phyloP scores from a whole-genome alignment of 176 grass and related monocot genomes.

The Metroxylon sagu region DNA sequence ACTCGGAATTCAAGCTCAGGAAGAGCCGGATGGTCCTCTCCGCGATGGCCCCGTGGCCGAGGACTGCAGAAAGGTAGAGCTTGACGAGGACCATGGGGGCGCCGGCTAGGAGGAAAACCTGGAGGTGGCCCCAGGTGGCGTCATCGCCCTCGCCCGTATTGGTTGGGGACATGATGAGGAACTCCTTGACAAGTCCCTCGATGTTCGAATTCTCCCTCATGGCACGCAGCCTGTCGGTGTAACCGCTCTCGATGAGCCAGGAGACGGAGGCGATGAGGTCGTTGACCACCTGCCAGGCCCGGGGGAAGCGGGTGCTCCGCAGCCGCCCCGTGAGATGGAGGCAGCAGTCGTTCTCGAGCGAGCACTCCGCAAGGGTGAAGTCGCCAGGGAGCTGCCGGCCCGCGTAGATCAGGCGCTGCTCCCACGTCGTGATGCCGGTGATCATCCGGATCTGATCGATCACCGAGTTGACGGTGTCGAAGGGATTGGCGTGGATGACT shows the following conservation, averaged over 20 bases:
- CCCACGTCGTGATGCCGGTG: slow-evolving; percentile 25
- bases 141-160: slow-evolving; percentile 7
- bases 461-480: slow-evolving; percentile 45
- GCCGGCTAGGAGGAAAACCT: slow-evolving; percentile 54
- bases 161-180: slow-evolving; percentile 22
- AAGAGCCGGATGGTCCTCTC: neutral
- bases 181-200: slow-evolving; percentile 58
- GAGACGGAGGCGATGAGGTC: slow-evolving; percentile 39
- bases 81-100: slow-evolving; percentile 55
- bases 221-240: neutral
- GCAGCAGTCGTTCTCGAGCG: slow-evolving; percentile 44
- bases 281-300: slow-evolving; percentile 69
- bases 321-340: slow-evolving; percentile 58
- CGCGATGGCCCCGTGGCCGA: neutral
- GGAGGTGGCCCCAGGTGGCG: slow-evolving; percentile 27
- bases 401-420: slow-evolving; percentile 61
- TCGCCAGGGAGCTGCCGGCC: slow-evolving; percentile 66
- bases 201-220: slow-evolving; percentile 13
- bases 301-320: slow-evolving; percentile 58
- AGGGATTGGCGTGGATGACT: slow-evolving; percentile 43
- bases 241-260: neutral
- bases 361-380: slow-evolving; percentile 35
- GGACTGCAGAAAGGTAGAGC: slow-evolving; percentile 41
- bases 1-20: neutral
- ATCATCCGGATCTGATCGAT: slow-evolving; percentile 27